Percentiles rank a stretch among this genome's conserved stretches.
Conservation (phyloP, 2,329 filamentous ascomycete genomes). For the Talaromyces pinophilus region DNA sequence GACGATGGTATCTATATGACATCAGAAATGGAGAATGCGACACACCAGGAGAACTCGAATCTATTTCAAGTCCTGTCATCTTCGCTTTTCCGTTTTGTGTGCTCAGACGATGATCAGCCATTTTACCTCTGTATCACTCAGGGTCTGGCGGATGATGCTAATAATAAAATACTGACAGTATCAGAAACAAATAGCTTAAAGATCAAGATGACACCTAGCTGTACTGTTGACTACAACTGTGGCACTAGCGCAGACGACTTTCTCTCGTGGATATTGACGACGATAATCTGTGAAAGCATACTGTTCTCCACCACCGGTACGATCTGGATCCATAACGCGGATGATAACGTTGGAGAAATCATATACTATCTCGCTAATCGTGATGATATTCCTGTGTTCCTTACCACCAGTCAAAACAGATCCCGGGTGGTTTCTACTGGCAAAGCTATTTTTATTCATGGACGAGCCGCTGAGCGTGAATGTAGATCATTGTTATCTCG, state of each 20-base stretch:
- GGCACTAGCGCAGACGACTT: neutral
- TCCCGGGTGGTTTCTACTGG: neutral
- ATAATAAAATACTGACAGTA: neutral
- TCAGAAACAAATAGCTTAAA: slow-evolving; percentile 5
- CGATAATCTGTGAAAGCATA: neutral
- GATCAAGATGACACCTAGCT: neutral
- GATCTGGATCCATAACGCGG: slow-evolving; percentile 7
- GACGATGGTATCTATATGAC: neutral
- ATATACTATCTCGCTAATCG: neutral
- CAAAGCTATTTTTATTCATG: slow-evolving; percentile 1
- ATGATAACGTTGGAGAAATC: neutral
- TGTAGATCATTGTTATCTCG: neutral
- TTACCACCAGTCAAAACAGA: neutral
- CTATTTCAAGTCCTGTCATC: neutral
- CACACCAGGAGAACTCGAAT: neutral
- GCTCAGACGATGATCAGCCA: neutral
- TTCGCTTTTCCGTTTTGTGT: slow-evolving; percentile 5
- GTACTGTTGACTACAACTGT: neutral
- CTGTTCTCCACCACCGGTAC: neutral
- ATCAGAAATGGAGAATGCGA: neutral
- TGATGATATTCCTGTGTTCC: neutral
- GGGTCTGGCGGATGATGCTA: neutral
- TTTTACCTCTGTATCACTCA: neutral
- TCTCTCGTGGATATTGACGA: neutral
- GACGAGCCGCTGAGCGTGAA: neutral